Base-by-base conservation (phyloP, 2,329 filamentous ascomycete genomes). In the Phaeophleospora eucalypticola region DNA sequence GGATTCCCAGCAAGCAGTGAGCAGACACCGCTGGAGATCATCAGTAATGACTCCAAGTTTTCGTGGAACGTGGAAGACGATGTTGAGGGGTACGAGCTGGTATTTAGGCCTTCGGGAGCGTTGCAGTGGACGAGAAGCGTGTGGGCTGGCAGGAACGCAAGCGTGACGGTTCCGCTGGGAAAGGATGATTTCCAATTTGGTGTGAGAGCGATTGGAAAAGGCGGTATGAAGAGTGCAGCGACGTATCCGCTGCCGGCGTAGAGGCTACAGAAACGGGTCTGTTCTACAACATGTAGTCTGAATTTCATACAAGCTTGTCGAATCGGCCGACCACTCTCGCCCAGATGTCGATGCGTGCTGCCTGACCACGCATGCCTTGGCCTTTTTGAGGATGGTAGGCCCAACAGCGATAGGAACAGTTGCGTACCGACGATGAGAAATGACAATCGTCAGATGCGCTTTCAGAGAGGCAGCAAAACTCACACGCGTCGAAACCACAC, bases 141-240 rank as follows among this genome's bases (percentile, higher is more conserved):
- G 41, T 36, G 72, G 56, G 76, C 81, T 3, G 77, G 77, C 0
- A 66, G 71, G 18, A 71, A 72, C 3, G 66, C 66, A 0, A 66
- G 59, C 34, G 72, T 69, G 3, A 75, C 68, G 4, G 62, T 82
- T 14, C 60, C 69, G 1, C 58, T 81, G 52, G 76, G 72, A 45
- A 80, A 80, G 63, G 79, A 82, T 51, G 78, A 80, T 63, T 74
- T 78, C 10, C 71, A 78, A 18, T 80, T 81, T 63, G 78, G 79
- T 0, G 68, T 81, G 0, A 65, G 78, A 52, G 68, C 75, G 16
- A 73, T 77, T 3, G 74, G 74, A 0, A 67, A 54, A 48, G 73
- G 76, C 59, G 76, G 76, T n/a, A 73, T 70, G 46, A 76, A 70
- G 63, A 75, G 72, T 58, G 73, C 73, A 3, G 74, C 72, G 42